Conservation (phyloP, 495 filamentous ascomycete genomes). For the Parachaetomium inaequale region DNA sequence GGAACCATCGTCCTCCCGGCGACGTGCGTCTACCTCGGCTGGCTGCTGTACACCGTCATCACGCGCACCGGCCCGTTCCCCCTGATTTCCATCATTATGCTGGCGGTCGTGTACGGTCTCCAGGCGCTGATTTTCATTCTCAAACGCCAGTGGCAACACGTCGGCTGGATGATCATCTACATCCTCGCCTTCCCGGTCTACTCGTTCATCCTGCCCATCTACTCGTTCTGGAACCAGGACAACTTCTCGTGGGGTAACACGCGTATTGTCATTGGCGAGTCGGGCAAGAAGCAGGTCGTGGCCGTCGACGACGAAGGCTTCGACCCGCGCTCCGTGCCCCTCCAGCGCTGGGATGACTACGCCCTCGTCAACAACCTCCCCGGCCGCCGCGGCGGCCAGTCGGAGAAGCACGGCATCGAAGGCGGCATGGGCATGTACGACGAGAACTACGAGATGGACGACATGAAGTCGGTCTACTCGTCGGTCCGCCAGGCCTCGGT, state of each 20-base stretch:
- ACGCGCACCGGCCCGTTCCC: conserved; percentile 73
- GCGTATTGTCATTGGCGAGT: conserved; percentile 91
- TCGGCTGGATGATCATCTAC: conserved; percentile 99
- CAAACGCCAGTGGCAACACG: conserved; percentile 93
- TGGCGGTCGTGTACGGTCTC: conserved; percentile 90
- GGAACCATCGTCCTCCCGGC: conserved; percentile 92
- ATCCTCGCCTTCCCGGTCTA: conserved; percentile 90
- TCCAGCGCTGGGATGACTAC: conserved; percentile 97
- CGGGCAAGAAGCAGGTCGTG: conserved; percentile 82
- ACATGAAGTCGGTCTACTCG: conserved; percentile 94
- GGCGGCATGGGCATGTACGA: conserved; percentile 54
- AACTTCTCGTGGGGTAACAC: conserved; percentile 99
- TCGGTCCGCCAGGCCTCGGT: conserved; percentile 92
- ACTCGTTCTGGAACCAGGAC: conserved; percentile 99
- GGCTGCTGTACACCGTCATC: conserved; percentile 78
- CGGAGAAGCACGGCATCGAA: conserved; percentile 58
- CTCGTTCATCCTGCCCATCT: conserved; percentile 85
- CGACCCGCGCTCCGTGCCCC: conserved; percentile 85
- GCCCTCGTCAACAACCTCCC: conserved; percentile 87
- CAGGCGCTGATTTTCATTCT: conserved; percentile 95
- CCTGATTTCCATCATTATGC: conserved; percentile 77
- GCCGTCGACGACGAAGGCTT: conserved; percentile 84
- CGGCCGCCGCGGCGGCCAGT: conserved; percentile 71
- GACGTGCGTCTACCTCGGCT: conserved; percentile 84
- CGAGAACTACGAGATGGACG: conserved; percentile 89